A percentile compares a stretch with the other conserved stretches of the same genome.
phyloP scores from a whole-genome alignment of 805 yeast genomes.

The Candida argentea region DNA sequence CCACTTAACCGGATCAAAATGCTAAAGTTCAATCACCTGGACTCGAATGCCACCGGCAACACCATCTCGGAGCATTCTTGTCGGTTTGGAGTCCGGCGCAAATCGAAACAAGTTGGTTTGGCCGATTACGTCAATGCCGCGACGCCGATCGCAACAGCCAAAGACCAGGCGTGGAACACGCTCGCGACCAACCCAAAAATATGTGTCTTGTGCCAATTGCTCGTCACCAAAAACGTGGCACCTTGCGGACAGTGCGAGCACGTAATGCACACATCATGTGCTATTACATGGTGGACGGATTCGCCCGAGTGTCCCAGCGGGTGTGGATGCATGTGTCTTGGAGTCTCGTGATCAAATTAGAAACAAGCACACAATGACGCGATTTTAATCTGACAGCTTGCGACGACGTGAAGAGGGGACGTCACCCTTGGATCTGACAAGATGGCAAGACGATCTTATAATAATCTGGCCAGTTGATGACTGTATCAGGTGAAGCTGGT shows the following conservation, averaged over 20 bases:
- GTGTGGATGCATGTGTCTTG: slow-evolving; percentile 69
- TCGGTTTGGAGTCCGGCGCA: slow-evolving; percentile 18
- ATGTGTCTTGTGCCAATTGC: slow-evolving; percentile 60
- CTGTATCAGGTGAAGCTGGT: slow-evolving; percentile 1
- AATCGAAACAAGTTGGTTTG: slow-evolving; percentile 9
- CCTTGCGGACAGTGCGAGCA: slow-evolving; percentile 73
- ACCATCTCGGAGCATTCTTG: slow-evolving; percentile 26
- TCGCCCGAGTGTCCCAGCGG: slow-evolving; percentile 66
- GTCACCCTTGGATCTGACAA: neutral
- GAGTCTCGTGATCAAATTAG: slow-evolving; percentile 4
- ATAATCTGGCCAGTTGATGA: neutral
- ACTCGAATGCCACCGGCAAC: slow-evolving; percentile 10
- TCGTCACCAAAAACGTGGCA: slow-evolving; percentile 49
- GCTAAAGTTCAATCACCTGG: slow-evolving; percentile 49
- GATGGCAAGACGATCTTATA: neutral
- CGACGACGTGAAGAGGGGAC: no score
- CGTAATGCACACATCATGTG: slow-evolving; percentile 69
- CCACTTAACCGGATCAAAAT: slow-evolving; percentile 73
- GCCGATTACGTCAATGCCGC: slow-evolving; percentile 16
- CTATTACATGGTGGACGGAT: slow-evolving; percentile 65
- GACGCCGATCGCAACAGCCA: slow-evolving; percentile 14
- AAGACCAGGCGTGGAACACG: slow-evolving; percentile 23
- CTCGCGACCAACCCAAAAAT: slow-evolving; percentile 19
- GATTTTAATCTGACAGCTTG: no score
- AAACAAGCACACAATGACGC: slow-evolving; percentile 1